These are phyloP conservation scores for Arthrobotrys iridis DNA, from an alignment of 2,329 filamentous ascomycete genomes.

Conservation along the genomic window DNA sequence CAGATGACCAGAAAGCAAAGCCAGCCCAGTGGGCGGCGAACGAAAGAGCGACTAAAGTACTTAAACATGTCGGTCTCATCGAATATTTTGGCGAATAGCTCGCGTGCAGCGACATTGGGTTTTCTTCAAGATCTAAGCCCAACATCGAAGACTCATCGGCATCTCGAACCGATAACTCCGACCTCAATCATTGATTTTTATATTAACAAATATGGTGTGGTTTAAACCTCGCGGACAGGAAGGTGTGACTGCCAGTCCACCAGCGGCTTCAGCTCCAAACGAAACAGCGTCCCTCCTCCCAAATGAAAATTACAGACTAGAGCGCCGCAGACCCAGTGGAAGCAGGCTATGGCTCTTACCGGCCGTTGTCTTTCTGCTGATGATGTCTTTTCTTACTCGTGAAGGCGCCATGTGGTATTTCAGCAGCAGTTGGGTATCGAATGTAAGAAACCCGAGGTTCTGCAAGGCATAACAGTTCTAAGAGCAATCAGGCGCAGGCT, in stretches of 20 bases:
- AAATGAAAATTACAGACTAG: constrained; percentile 36
- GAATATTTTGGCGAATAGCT: constrained; percentile 22
- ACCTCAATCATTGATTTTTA: neutral
- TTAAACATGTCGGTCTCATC: constrained; percentile 12
- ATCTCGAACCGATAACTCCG: neutral
- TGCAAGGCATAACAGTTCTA: neutral
- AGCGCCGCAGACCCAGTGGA: constrained; percentile 21
- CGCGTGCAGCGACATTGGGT: constrained; percentile 17
- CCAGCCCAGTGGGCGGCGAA: neutral
- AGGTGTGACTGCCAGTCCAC: neutral
- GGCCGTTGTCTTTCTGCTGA: constrained; percentile 32
- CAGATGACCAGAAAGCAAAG: constrained; percentile 18
- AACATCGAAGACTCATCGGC: too few relatives aligned
- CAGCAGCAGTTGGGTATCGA: constrained; percentile 22
- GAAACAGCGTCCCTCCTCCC: constrained; percentile 33
- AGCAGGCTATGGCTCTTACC: constrained; percentile 45
- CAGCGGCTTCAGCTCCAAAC: neutral
- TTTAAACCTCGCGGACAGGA: neutral
- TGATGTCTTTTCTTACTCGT: constrained; percentile 44
- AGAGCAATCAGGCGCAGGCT: neutral
- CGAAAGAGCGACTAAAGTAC: neutral
- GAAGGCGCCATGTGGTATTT: constrained; percentile 34
- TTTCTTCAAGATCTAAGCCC: too few relatives aligned
- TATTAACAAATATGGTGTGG: constrained; percentile 15
- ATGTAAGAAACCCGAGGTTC: neutral